A percentile compares a stretch with the other conserved stretches of the same genome.
Conservation (phyloP, 768 basidiomycete genomes). For the Albatrellus ellisii region DNA sequence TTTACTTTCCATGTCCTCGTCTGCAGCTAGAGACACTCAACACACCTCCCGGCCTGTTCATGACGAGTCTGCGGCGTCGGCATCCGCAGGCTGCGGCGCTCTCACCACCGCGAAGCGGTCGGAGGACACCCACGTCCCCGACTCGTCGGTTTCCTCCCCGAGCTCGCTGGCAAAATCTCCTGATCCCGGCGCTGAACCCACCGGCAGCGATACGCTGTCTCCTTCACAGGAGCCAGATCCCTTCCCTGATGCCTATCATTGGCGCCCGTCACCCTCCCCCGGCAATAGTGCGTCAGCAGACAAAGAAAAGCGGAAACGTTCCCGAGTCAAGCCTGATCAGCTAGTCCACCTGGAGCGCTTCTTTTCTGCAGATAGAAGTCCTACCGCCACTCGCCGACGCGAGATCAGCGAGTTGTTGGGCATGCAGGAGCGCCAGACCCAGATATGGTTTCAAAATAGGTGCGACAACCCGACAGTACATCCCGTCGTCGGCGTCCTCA, state of each 20-base stretch:
- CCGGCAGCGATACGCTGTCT: constrained; percentile 6
- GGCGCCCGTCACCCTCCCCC: constrained; percentile 12
- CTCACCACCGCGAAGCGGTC: too few species aligned
- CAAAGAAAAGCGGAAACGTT: constrained; percentile 59
- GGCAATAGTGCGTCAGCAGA: constrained; percentile 14
- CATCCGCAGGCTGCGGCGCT: background rate
- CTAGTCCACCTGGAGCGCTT: constrained; percentile 62
- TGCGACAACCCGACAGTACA: constrained; percentile 17
- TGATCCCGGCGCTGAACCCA: constrained; percentile 2
- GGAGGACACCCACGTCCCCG: background rate
- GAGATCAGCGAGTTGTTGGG: constrained; percentile 65
- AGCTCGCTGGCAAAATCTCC: constrained; percentile 10
- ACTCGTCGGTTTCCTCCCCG: constrained; percentile 2
- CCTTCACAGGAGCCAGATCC: constrained; percentile 5
- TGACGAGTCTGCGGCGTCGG: too few species aligned
- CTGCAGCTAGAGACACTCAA: too few species aligned
- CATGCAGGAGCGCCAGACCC: constrained; percentile 80
- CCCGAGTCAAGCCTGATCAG: constrained; percentile 69
- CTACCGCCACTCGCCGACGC: constrained; percentile 53
- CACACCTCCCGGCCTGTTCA: too few species aligned
- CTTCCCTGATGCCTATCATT: constrained; percentile 6
- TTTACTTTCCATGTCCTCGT: too few species aligned
- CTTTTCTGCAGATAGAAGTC: constrained; percentile 57
- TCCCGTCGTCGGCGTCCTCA: constrained; percentile 4
- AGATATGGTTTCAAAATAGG: constrained; percentile 89